These are phyloP conservation scores for Smittium culicis DNA, from an alignment of 371 early-diverging fungal genomes.

Conservation along the genomic window DNA sequence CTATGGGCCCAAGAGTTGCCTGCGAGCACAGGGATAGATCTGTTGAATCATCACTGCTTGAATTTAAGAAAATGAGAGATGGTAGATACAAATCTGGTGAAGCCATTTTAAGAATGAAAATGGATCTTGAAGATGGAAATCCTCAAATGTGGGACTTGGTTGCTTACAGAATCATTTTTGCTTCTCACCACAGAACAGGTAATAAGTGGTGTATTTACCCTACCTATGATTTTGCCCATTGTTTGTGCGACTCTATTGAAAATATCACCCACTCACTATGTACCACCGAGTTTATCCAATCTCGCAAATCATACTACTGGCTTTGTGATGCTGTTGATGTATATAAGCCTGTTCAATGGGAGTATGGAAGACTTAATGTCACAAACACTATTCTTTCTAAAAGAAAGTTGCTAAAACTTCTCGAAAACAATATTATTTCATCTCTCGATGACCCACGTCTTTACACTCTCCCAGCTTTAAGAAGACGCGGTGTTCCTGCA, in stretches of 20 bases:
- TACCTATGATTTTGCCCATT: slow-evolving; percentile 99
- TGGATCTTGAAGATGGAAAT: slow-evolving; percentile 91
- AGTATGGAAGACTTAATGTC: slow-evolving; percentile 94
- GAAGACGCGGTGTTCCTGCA: slow-evolving; percentile 97
- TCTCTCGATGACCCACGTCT: slow-evolving; percentile 99
- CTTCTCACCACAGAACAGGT: slow-evolving; percentile 87
- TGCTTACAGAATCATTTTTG: slow-evolving; percentile 90
- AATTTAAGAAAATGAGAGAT: slow-evolving; percentile 96
- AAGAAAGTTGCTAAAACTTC: slow-evolving; percentile 91
- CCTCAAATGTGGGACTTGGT: slow-evolving; percentile 99
- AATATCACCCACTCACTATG: slow-evolving; percentile 99
- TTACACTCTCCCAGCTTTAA: slow-evolving; percentile 91
- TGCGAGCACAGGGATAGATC: slow-evolving; percentile 91
- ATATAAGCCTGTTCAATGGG: slow-evolving; percentile 99
- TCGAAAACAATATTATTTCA: slow-evolving; percentile 57
- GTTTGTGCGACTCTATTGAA: slow-evolving; percentile 97
- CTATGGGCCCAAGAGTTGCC: slow-evolving; percentile 69
- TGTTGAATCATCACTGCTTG: slow-evolving; percentile 76
- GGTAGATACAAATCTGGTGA: slow-evolving; percentile 90
- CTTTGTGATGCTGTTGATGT: slow-evolving; percentile 94
- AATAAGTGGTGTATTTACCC: slow-evolving; percentile 96
- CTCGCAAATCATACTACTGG: slow-evolving; percentile 98
- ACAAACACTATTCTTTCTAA: slow-evolving; percentile 96
- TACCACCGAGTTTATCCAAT: slow-evolving; percentile 92
- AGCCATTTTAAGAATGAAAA: slow-evolving; percentile 96